Base-by-base conservation (phyloP, 306 rosid species). In the Hippophae gyantsensis region DNA sequence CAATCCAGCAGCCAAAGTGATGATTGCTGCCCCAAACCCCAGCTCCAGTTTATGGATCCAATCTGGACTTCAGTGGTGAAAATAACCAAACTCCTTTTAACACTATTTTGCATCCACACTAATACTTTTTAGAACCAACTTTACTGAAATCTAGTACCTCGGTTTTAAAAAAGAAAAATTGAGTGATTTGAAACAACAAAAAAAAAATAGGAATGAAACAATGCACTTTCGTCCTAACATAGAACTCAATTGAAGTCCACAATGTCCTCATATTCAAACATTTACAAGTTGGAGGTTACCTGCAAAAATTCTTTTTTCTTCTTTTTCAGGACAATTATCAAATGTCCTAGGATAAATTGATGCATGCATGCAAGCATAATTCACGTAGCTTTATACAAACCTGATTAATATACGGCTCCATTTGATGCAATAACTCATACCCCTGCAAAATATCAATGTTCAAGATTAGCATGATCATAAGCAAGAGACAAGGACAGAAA, bases 391-490 rank as follows among this genome's bases (percentile, higher is more conserved):
- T 11, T 49, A 49, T 13, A 49, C 68, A 56, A 70, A 93, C 99
- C 99, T 93, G 99, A 76, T 93, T 93, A 69, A 93, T 93, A 75
- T 93, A 93, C 25, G 87, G 84, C 74, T 82, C 87, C 87, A 82
- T 82, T 60, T 82, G 87, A 65, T 82, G 87, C 77, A 82, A 78
- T 67, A 82, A 72, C 68, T 82, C 87, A 48, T 82, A 82, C 27
- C 87, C 87, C 87, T 82, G 52, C 57, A 75, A 42, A 48, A 51
- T 47, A 58, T 8, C 60, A 40, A 56, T 8, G 41, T 23, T 50
- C 10, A 27, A 76, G 65, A 57, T 50, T 52, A 45, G 60, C 59
- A 75, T 52, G 58, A 10, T 56, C 60, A 23, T 63, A 56, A 41
- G 55, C 57, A 54, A 25, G 48, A 43, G 66, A 32, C 53, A 61